phyloP scores from a whole-genome alignment of 768 basidiomycete genomes.

The Mycena sanguinolenta region DNA sequence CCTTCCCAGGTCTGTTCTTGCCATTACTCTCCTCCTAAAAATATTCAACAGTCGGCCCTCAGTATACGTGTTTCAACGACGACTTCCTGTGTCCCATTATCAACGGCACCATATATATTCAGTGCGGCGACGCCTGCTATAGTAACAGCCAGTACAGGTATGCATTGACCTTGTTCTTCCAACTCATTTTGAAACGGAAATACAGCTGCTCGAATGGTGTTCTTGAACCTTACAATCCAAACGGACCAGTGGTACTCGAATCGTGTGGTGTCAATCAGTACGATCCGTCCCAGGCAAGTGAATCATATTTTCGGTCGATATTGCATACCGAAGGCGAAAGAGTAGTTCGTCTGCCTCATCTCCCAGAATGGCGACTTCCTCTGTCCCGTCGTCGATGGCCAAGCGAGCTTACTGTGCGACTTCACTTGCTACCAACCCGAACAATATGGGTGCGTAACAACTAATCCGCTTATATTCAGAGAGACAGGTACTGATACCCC shows the following conservation, averaged over 20 bases:
- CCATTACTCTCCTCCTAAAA: background rate
- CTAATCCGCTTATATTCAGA: background rate
- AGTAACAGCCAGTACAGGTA: background rate
- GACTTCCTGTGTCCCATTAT: background rate
- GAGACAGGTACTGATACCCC: background rate
- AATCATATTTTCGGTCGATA: background rate
- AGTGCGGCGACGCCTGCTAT: background rate
- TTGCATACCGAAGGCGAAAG: background rate
- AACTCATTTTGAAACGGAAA: background rate
- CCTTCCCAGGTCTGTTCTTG: background rate
- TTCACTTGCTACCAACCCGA: background rate
- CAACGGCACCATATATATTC: background rate
- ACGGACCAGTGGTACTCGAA: background rate
- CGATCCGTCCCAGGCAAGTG: constrained; percentile 4
- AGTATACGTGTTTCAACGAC: constrained; percentile 2
- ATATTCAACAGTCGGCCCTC: background rate
- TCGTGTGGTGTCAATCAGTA: background rate
- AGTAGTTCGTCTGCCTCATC: constrained; percentile 8
- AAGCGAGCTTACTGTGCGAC: background rate
- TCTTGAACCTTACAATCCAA: background rate
- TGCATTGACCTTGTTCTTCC: background rate
- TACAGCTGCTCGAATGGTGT: background rate
- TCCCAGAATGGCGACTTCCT: background rate
- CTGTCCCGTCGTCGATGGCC: constrained; percentile 6
- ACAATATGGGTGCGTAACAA: background rate